These are phyloP conservation scores for Raffaelea arxii DNA, from an alignment of 2,329 filamentous ascomycete genomes.

Conservation along the genomic window DNA sequence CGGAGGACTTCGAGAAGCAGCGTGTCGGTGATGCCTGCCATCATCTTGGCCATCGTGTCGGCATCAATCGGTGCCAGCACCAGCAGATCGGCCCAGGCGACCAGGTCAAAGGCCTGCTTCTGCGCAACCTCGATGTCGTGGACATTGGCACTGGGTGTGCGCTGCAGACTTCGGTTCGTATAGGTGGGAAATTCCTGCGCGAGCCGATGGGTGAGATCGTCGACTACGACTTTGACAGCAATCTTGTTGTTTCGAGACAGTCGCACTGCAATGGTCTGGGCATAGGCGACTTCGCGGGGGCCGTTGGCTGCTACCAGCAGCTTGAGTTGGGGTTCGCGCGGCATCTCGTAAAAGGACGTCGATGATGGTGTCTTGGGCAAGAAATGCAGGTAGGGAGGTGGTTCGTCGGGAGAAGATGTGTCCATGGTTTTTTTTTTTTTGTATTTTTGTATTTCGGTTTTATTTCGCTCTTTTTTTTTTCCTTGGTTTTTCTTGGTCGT, in stretches of 20 bases:
- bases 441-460: too few species aligned
- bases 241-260: constrained; percentile 56
- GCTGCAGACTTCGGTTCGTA: constrained; percentile 39
- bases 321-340: constrained; percentile 32
- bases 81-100: constrained; percentile 80
- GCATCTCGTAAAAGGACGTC: constrained; percentile 14
- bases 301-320: constrained; percentile 59
- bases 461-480: too few species aligned
- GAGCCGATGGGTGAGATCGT: constrained; percentile 54
- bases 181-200: constrained; percentile 53
- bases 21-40: constrained; percentile 73
- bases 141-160: constrained; percentile 14
- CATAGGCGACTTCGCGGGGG: constrained; percentile 53
- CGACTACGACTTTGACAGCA: constrained; percentile 51
- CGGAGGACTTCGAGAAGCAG: constrained; percentile 71
- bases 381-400: constrained; percentile 11
- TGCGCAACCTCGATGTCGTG: constrained; percentile 41
- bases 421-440: too few species aligned
- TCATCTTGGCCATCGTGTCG: constrained; percentile 77
- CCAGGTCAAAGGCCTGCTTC: constrained; percentile 54
- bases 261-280: constrained; percentile 55
- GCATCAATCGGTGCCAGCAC: constrained; percentile 79
- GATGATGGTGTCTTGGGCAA: constrained; percentile 12
- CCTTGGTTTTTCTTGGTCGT: not conserved
- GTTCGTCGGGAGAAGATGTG: constrained; percentile 9